These are phyloP conservation scores for Ascochyta lentis DNA, from an alignment of 2,329 filamentous ascomycete species.

Conservation along the genomic window DNA sequence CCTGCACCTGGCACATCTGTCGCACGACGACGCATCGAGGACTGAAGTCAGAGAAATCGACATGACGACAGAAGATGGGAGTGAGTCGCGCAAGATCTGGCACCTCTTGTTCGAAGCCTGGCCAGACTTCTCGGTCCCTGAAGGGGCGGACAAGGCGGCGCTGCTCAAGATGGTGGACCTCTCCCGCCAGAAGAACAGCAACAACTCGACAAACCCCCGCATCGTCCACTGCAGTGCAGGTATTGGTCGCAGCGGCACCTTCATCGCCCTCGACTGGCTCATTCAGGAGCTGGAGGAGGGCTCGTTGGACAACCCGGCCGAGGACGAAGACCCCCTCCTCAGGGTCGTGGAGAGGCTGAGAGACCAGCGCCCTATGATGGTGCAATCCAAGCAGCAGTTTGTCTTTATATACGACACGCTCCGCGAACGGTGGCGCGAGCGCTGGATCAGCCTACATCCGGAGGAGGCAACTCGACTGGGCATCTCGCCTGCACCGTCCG, in stretches of 20 bases:
- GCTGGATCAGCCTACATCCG: slow-evolving; percentile 42
- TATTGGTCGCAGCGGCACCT: slow-evolving; percentile 92
- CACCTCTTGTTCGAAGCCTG: slow-evolving; percentile 87
- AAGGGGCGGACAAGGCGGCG: slow-evolving; percentile 68
- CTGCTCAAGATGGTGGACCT: slow-evolving; percentile 74
- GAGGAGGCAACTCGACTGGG: slow-evolving; percentile 38
- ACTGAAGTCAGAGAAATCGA: slow-evolving; percentile 77
- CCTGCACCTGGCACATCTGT: slow-evolving; percentile 66
- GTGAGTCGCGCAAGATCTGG: slow-evolving; percentile 71
- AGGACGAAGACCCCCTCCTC: slow-evolving; percentile 72
- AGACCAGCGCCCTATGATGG: slow-evolving; percentile 93
- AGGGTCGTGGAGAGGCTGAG: slow-evolving; percentile 80
- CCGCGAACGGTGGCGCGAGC: slow-evolving; percentile 73
- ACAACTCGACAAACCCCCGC: slow-evolving; percentile 67
- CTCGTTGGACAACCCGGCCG: slow-evolving; percentile 60
- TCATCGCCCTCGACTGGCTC: slow-evolving; percentile 94
- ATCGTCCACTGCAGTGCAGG: slow-evolving; percentile 80
- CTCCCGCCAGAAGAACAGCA: slow-evolving; percentile 65
- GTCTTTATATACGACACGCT: slow-evolving; percentile 88
- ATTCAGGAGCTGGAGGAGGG: slow-evolving; percentile 81
- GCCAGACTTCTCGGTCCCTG: slow-evolving; percentile 89
- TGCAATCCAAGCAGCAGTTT: slow-evolving; percentile 86
- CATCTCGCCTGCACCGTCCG: slow-evolving; percentile 13
- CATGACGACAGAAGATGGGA: slow-evolving; percentile 53
- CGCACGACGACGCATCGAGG: slow-evolving; percentile 62